phyloP scores from a whole-genome alignment of 148 eudicot genomes.

The Nepenthes mirabilis region DNA sequence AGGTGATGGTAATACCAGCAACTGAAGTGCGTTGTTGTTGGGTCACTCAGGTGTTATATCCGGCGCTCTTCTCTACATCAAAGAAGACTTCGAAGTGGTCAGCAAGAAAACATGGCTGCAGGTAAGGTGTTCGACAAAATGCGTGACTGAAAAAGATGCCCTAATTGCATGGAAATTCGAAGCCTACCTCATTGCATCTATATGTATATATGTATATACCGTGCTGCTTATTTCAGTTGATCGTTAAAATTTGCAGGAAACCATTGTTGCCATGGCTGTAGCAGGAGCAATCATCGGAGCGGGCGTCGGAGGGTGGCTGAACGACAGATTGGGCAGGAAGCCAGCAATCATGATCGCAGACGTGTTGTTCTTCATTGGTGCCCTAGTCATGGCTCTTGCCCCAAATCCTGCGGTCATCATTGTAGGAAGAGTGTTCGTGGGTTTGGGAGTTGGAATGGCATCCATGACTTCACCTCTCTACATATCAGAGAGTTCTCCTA shows the following conservation, averaged over 20 bases:
- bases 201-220: not conserved
- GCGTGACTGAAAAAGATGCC: not conserved
- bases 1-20: no score
- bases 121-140: not conserved
- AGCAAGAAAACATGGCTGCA: constrained; percentile 37
- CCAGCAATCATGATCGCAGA: constrained; percentile 52
- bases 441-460: constrained; percentile 80
- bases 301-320: constrained; percentile 49
- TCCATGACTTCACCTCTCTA: constrained; percentile 79
- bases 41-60: constrained; percentile 9
- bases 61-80: constrained; percentile 63
- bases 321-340: constrained; percentile 46
- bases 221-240: not conserved
- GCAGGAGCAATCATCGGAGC: constrained; percentile 76
- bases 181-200: no score
- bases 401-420: constrained; percentile 52
- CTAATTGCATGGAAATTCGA: no score
- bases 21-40: not conserved
- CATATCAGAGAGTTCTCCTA: constrained; percentile 74
- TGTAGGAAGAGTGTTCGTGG: constrained; percentile 48
- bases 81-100: constrained; percentile 47
- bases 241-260: constrained; percentile 29
- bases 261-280: constrained; percentile 68
- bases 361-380: constrained; percentile 46
- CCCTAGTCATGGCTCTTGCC: constrained; percentile 46